phyloP scores from a whole-genome alignment of 208 protist species.

The Trypanosomatidae sp. region DNA sequence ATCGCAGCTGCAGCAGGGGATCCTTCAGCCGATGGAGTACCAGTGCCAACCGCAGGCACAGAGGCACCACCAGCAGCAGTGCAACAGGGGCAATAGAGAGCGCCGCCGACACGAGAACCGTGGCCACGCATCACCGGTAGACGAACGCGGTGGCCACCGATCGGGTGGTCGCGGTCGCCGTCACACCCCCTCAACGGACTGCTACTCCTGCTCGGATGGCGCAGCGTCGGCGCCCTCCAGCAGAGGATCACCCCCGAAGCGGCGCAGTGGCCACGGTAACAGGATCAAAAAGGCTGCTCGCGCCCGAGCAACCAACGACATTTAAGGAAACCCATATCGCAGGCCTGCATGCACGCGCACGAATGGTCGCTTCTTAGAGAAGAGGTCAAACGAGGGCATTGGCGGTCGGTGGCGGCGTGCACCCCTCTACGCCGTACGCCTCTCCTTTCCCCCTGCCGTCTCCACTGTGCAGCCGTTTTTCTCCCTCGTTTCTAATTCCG shows the following conservation, averaged over 20 bases:
- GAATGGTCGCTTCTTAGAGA: background rate
- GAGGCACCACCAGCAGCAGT: background rate
- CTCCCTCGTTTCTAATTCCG: background rate
- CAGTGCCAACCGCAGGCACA: background rate
- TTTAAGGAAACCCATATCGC: background rate
- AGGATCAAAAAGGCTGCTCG: background rate
- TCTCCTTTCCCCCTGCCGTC: too few relatives aligned
- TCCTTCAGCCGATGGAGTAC: background rate
- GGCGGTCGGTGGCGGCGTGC: background rate
- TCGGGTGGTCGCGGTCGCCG: constrained; percentile 7
- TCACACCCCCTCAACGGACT: constrained; percentile 7
- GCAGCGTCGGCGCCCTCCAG: background rate
- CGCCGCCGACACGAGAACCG: background rate
- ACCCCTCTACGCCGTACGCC: background rate
- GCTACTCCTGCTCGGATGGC: constrained; percentile 5
- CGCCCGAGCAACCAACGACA: background rate
- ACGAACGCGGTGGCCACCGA: constrained; percentile 6
- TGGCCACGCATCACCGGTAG: constrained; percentile 2
- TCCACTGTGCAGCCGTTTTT: background rate
- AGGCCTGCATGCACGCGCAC: background rate
- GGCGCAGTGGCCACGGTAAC: constrained; percentile 7
- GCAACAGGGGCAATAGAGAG: background rate
- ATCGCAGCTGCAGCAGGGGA: constrained; percentile 14
- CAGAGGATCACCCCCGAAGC: background rate
- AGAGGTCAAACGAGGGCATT: background rate